Conservation (phyloP, 495 filamentous ascomycete genomes). For the Staphylotrichum tortipilum region DNA sequence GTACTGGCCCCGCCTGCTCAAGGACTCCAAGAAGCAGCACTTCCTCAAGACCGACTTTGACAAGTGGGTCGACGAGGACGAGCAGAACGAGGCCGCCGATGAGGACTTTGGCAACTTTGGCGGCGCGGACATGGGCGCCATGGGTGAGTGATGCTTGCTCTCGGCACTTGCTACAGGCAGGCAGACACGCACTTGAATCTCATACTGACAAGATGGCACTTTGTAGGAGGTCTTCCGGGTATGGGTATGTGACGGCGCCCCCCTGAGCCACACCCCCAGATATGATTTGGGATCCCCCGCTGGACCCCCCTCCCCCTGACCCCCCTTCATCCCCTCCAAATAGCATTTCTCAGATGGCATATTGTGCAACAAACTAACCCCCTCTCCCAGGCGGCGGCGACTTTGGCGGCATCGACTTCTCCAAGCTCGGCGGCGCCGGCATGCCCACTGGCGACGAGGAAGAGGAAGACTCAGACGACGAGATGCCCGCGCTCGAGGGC, state of each 20-base stretch:
- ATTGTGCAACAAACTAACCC: slow-evolving; percentile 1
- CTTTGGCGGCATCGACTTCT: slow-evolving; percentile 77
- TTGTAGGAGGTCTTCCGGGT: slow-evolving; percentile 38
- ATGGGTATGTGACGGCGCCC: slow-evolving; percentile 38
- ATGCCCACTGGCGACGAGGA: slow-evolving; percentile 46
- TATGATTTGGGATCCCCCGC: too few species aligned
- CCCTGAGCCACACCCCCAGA: too few species aligned
- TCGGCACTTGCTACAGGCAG: background rate
- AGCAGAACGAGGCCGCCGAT: slow-evolving; percentile 81
- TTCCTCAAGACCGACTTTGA: slow-evolving; percentile 99
- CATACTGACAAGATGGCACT: background rate
- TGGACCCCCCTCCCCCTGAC: too few species aligned
- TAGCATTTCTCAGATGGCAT: background rate
- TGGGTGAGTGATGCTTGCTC: slow-evolving; percentile 34
- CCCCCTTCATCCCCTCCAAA: background rate
- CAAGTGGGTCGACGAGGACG: slow-evolving; percentile 99
- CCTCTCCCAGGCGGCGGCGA: slow-evolving; percentile 32
- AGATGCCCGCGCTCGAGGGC: slow-evolving; percentile 36
- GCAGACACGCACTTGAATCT: too few species aligned
- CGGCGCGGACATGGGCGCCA: slow-evolving; percentile 20
- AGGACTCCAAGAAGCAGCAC: slow-evolving; percentile 80
- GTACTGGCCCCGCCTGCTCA: slow-evolving; percentile 91
- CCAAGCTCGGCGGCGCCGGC: slow-evolving; percentile 68
- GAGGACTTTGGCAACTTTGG: slow-evolving; percentile 74
- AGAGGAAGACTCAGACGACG: slow-evolving; percentile 46